A percentile compares a stretch with the other conserved stretches of the same genome.
phyloP scores from a whole-genome alignment of 73 alveolate genomes.

The Paramecium bursaria region DNA sequence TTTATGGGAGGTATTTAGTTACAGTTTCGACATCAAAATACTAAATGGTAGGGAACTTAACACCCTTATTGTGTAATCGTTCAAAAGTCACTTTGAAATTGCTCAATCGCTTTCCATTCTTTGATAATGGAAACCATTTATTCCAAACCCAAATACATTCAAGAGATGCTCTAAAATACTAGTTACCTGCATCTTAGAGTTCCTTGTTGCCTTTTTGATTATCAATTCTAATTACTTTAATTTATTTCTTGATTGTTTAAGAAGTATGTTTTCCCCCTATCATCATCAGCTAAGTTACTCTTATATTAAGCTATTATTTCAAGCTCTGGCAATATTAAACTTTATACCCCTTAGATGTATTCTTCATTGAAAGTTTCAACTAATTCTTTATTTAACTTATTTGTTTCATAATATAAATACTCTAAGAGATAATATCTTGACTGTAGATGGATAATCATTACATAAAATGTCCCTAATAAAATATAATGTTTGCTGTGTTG shows the following conservation, averaged over 20 bases:
- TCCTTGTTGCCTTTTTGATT: slow-evolving; percentile 54
- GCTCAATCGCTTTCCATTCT: neutral
- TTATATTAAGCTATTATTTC: slow-evolving; percentile 10
- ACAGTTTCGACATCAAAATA: neutral
- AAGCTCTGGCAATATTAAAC: slow-evolving; percentile 21
- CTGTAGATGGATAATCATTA: too few species aligned
- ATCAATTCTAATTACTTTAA: too few species aligned
- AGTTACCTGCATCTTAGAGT: neutral
- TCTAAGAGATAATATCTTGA: too few species aligned
- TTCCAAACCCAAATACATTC: slow-evolving; percentile 65
- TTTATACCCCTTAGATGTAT: slow-evolving; percentile 34
- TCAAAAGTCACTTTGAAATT: slow-evolving; percentile 10
- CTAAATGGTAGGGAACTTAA: slow-evolving; percentile 12
- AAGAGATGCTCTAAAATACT: slow-evolving; percentile 11
- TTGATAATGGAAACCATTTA: slow-evolving; percentile 54
- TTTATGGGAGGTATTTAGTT: too few species aligned
- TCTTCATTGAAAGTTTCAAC: too few species aligned
- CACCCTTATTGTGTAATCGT: neutral
- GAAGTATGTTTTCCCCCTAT: slow-evolving; percentile 29
- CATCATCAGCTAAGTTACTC: slow-evolving; percentile 2
- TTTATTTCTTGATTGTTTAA: neutral
- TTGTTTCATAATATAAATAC: too few species aligned
- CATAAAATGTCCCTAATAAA: too few species aligned
- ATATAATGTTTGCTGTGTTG: too few species aligned
- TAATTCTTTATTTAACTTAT: too few species aligned